Conservation (phyloP, 495 filamentous ascomycete species). For the Tuber calosporum region DNA sequence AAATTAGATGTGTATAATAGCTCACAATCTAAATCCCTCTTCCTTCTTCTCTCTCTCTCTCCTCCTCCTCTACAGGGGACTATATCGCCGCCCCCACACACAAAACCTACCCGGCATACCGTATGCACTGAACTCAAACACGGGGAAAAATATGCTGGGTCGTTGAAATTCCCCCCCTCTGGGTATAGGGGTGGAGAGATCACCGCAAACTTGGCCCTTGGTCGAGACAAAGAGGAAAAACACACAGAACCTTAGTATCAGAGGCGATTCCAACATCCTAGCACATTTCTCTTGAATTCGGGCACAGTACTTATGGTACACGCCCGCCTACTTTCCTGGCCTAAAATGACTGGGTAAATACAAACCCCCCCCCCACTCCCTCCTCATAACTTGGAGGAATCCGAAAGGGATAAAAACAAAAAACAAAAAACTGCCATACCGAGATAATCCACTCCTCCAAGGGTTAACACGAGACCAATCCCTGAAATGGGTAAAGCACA, state of each 20-base stretch:
- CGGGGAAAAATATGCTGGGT: neutral
- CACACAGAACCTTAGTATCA: neutral
- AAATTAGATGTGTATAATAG: neutral
- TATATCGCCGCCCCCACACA: neutral
- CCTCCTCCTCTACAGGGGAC: neutral
- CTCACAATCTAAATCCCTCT: neutral
- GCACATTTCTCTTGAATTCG: neutral
- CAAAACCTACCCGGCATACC: neutral
- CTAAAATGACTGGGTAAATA: neutral
- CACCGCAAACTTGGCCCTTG: neutral
- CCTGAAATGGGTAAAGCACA: neutral
- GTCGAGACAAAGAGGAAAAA: neutral
- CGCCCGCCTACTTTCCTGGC: neutral
- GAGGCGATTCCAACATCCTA: neutral
- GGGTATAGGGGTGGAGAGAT: neutral
- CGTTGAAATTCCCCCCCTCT: neutral
- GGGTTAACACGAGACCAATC: neutral
- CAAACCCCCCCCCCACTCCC: neutral
- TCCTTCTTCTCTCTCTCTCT: neutral
- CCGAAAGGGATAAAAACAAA: neutral
- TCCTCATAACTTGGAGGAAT: neutral
- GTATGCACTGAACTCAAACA: neutral
- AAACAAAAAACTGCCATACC: neutral
- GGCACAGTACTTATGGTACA: neutral
- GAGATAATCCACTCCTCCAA: neutral